phyloP scores from a whole-genome alignment of 2,329 filamentous ascomycete species.

The Aspergillus niger region DNA sequence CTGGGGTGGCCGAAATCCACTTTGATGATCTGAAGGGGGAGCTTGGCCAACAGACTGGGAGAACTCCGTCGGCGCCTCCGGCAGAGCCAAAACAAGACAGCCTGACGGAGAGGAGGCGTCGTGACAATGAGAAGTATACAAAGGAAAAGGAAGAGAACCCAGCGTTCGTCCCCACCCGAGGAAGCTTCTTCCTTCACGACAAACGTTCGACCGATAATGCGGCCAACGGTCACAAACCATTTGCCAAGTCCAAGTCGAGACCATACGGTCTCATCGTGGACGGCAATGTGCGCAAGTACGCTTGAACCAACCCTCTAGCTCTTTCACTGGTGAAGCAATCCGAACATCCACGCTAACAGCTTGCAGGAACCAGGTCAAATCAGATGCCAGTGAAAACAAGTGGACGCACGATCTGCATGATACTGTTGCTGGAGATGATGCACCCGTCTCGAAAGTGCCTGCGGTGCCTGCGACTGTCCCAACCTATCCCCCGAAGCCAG shows the following conservation, averaged over 20 bases:
- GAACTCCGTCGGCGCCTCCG: conserved; percentile 44
- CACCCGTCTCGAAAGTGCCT: conserved; percentile 35
- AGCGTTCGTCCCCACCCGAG: conserved; percentile 89
- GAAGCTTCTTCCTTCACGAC: conserved; percentile 97
- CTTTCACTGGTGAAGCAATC: not conserved
- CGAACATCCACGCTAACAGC: conserved; percentile 27
- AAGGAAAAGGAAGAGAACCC: conserved; percentile 86
- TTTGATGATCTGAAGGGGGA: conserved; percentile 51
- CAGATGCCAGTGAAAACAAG: conserved; percentile 65
- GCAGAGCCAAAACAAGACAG: conserved; percentile 53
- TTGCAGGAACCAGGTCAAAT: conserved; percentile 43
- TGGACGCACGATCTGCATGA: conserved; percentile 98
- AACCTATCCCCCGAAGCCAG: conserved; percentile 35
- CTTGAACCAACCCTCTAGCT: not conserved
- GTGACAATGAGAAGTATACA: conserved; percentile 89
- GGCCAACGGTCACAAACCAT: conserved; percentile 73
- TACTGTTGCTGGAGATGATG: conserved; percentile 49
- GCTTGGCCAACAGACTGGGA: conserved; percentile 29
- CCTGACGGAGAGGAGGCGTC: conserved; percentile 69
- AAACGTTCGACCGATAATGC: conserved; percentile 77
- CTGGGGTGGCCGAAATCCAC: conserved; percentile 48
- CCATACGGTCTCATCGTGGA: conserved; percentile 53
- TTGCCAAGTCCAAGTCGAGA: conserved; percentile 55
- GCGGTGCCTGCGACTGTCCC: conserved; percentile 29
- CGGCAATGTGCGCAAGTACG: conserved; percentile 48